Evolutionary conservation across 2,329 filamentous ascomycete species (phyloP).

Genomic region (Stylonectria norvegica): DNA sequence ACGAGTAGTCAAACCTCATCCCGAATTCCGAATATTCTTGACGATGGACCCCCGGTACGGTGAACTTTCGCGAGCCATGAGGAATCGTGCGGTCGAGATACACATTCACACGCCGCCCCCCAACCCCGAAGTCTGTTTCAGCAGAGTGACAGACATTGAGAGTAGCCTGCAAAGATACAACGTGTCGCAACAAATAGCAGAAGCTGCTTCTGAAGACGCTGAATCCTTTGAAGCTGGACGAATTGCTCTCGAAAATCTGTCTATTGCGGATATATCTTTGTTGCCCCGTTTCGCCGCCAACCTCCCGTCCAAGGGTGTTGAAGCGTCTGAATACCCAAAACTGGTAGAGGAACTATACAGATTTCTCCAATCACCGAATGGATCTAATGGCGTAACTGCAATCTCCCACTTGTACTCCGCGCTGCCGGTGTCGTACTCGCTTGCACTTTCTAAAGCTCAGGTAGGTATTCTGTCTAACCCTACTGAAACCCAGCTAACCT

Average conservation of each 20-base stretch:
- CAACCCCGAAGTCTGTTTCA: conserved; percentile 30
- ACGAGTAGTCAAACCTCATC: conserved; percentile 75
- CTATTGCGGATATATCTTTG: conserved; percentile 42
- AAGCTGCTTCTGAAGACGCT: conserved; percentile 21
- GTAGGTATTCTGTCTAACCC: conserved; percentile 31
- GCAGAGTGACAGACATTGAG: conserved; percentile 46
- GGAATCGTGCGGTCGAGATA: conserved; percentile 90
- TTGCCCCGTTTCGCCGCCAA: conserved; percentile 34
- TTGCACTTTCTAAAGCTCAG: conserved; percentile 39
- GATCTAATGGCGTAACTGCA: conserved; percentile 28
- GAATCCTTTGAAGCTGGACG: conserved; percentile 27
- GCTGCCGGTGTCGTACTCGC: conserved; percentile 26
- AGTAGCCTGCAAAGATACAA: conserved; percentile 48
- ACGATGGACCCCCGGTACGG: conserved; percentile 91
- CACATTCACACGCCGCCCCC: conserved; percentile 57
- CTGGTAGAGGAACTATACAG: conserved; percentile 24
- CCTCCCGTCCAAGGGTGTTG: conserved; percentile 9
- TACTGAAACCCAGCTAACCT: conserved; percentile 9
- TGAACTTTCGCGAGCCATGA: conserved; percentile 92
- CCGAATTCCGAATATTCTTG: conserved; percentile 86
- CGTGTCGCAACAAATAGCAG: conserved; percentile 32
- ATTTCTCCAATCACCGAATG: conserved; percentile 33
- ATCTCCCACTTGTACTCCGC: conserved; percentile 36
- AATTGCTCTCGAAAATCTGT: conserved; percentile 46
- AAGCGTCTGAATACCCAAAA: conserved; percentile 6